Conservation (phyloP, 768 basidiomycete species). For the Termitomyces sp. region DNA sequence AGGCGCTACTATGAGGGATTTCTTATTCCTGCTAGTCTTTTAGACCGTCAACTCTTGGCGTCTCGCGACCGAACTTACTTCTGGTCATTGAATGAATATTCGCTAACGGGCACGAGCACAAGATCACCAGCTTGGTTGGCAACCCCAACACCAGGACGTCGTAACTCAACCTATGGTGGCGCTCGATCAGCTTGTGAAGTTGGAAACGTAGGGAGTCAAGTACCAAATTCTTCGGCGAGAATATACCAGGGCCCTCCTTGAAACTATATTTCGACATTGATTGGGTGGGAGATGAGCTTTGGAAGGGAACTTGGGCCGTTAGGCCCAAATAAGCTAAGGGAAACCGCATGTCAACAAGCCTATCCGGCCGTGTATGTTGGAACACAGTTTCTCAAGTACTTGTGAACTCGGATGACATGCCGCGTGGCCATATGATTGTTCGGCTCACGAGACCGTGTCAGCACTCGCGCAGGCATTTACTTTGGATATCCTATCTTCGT, state of each 20-base stretch:
- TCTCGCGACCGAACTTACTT: constrained; percentile 44
- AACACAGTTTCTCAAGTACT: too few species aligned
- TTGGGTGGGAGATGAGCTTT: constrained; percentile 18
- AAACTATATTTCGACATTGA: constrained; percentile 47
- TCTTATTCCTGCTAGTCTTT: constrained; percentile 52
- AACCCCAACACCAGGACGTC: constrained; percentile 62
- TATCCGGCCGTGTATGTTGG: not conserved
- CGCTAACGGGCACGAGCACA: constrained; percentile 59
- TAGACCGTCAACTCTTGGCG: not conserved
- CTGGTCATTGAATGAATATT: constrained; percentile 70
- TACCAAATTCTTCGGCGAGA: constrained; percentile 69
- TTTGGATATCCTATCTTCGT: too few species aligned
- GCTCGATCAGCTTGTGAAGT: not conserved
- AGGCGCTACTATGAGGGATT: constrained; percentile 60
- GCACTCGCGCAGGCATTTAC: too few species aligned
- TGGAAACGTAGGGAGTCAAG: not conserved
- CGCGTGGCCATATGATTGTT: not conserved
- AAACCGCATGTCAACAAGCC: constrained; percentile 42
- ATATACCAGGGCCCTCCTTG: constrained; percentile 54
- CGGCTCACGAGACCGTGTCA: not conserved
- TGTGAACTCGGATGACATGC: too few species aligned
- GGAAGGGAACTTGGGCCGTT: constrained; percentile 50
- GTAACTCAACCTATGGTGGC: constrained; percentile 45
- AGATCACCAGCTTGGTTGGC: constrained; percentile 69
- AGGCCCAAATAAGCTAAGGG: constrained; percentile 52